Evolutionary conservation across 75 land plant species (phyloP).

Genomic region (Chamaecyparis obtusa): DNA sequence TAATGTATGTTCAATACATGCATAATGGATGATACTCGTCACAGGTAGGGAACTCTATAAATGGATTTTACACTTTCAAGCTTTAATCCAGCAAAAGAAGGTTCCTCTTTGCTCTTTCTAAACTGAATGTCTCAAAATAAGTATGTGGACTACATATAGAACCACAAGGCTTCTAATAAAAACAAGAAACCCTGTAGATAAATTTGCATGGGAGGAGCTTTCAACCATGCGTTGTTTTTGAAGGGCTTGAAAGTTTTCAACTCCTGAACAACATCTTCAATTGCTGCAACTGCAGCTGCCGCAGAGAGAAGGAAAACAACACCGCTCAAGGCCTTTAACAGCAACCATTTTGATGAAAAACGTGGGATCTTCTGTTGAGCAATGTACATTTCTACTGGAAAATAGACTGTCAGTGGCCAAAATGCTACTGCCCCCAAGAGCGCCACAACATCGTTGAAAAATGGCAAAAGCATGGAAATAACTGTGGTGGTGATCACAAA

Average conservation of each 20-base stretch:
- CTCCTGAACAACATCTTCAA: constrained; percentile 18
- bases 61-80: no score
- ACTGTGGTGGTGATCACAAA: constrained; percentile 42
- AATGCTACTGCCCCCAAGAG: constrained; percentile 46
- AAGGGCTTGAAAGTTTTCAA: constrained; percentile 36
- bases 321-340: constrained; percentile 21
- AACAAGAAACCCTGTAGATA: not conserved
- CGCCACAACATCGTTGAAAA: constrained; percentile 49
- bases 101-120: no score
- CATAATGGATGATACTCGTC: no score
- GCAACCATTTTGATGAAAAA: constrained; percentile 25
- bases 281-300: constrained; percentile 29
- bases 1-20: no score
- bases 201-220: not conserved
- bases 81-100: no score
- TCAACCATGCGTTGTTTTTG: constrained; percentile 3
- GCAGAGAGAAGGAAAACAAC: constrained; percentile 23
- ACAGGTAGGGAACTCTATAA: no score
- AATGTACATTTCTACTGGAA: constrained; percentile 54
- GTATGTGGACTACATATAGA: no score
- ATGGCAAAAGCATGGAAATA: constrained; percentile 42
- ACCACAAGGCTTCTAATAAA: no score
- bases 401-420: constrained; percentile 64
- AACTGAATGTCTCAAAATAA: no score
- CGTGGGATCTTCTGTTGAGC: constrained; percentile 16